These are phyloP conservation scores for Amanita fuliginea DNA, from an alignment of 768 basidiomycete species.

Conservation along the genomic window DNA sequence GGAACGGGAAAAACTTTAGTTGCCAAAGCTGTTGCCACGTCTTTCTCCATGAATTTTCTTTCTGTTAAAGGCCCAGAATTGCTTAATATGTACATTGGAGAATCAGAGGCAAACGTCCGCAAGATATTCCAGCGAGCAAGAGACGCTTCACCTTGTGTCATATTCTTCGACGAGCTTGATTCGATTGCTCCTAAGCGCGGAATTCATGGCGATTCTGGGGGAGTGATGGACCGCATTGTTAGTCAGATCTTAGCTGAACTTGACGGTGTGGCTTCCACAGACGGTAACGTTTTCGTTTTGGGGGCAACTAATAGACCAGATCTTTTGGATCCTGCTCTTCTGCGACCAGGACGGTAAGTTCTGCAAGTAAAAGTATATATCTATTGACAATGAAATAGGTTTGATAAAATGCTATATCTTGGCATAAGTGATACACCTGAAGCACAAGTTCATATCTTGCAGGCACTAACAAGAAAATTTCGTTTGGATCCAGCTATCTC, in stretches of 20 bases:
- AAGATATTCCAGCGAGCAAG: constrained; percentile 83
- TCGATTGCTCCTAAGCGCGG: constrained; percentile 92
- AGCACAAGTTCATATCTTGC: constrained; percentile 76
- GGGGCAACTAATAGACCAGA: constrained; percentile 95
- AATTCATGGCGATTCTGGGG: constrained; percentile 91
- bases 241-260: constrained; percentile 90
- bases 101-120: constrained; percentile 96
- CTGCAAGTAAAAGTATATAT: not conserved
- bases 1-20: constrained; percentile 94
- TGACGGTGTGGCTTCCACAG: constrained; percentile 75
- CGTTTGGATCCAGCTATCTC: constrained; percentile 58
- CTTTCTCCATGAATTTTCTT: constrained; percentile 91
- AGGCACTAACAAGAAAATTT: constrained; percentile 91
- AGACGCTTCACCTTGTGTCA: constrained; percentile 89
- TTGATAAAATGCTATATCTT: constrained; percentile 94
- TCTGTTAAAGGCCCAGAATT: constrained; percentile 96
- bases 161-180: constrained; percentile 96
- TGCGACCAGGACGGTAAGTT: constrained; percentile 79
- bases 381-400: constrained; percentile 33
- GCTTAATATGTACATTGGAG: constrained; percentile 97
- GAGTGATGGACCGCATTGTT: constrained; percentile 97
- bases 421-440: constrained; percentile 83
- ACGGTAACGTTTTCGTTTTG: constrained; percentile 81
- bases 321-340: constrained; percentile 76
- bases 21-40: constrained; percentile 94